phyloP scores from a whole-genome alignment of 169 alveolate species.

The Cryptosporidium meleagridis region DNA sequence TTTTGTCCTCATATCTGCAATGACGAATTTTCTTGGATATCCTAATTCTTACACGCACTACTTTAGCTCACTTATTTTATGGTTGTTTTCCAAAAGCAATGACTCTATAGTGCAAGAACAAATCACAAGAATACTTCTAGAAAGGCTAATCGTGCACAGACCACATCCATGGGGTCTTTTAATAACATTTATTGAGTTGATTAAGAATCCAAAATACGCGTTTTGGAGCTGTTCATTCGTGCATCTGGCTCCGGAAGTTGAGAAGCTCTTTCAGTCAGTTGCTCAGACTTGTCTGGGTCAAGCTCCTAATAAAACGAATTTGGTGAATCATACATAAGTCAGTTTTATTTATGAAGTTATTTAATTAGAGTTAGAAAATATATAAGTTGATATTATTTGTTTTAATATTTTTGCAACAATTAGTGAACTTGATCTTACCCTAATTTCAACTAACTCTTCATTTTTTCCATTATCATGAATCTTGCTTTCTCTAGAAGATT shows the following conservation, averaged over 20 bases:
- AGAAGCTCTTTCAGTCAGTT: constrained; percentile 81
- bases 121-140: constrained; percentile 90
- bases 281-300: constrained; percentile 79
- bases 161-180: constrained; percentile 99
- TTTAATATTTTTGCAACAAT: constrained; percentile 22
- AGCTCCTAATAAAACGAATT: constrained; percentile 14
- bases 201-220: constrained; percentile 90
- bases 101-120: constrained; percentile 90
- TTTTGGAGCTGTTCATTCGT: constrained; percentile 83
- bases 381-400: constrained; percentile 44
- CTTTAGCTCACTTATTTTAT: constrained; percentile 88
- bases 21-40: constrained; percentile 95
- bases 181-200: constrained; percentile 93
- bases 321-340: constrained; percentile 1
- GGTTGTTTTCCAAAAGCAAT: constrained; percentile 89
- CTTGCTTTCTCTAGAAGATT: neutral
- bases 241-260: constrained; percentile 82
- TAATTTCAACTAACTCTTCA: constrained; percentile 22
- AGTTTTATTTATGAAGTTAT: neutral
- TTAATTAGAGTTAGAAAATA: neutral
- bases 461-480: neutral
- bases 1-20: constrained; percentile 88
- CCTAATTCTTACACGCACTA: constrained; percentile 95
- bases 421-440: constrained; percentile 49
- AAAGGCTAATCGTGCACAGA: constrained; percentile 91